phyloP scores from a whole-genome alignment of 2,329 filamentous ascomycete genomes.

The Aspergillus sp. region DNA sequence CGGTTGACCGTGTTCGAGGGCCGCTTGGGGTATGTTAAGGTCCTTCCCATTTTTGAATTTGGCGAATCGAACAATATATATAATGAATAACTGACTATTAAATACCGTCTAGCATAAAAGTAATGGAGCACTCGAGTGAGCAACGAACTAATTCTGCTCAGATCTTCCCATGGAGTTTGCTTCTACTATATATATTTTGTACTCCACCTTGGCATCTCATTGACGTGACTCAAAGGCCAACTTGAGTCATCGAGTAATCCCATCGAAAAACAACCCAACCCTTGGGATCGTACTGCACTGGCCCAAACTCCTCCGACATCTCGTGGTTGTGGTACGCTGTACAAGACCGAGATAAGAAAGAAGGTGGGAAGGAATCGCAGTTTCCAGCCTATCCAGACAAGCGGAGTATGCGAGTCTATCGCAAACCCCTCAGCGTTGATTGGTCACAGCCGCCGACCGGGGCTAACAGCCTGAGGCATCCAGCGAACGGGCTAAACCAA shows the following conservation, averaged over 20 bases:
- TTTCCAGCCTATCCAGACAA: constrained; percentile 13
- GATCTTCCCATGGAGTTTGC: no score
- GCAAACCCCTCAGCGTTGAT: constrained; percentile 23
- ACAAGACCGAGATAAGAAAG: constrained; percentile 12
- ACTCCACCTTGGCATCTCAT: no score
- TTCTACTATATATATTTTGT: not conserved
- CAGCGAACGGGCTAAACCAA: not conserved
- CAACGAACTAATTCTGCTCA: not conserved
- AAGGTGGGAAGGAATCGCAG: constrained; percentile 7
- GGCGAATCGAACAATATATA: not conserved
- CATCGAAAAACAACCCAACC: not conserved
- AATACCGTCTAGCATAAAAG: not conserved
- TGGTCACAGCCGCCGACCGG: constrained; percentile 30
- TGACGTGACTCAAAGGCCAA: not conserved
- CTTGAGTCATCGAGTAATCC: not conserved
- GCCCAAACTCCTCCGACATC: not conserved
- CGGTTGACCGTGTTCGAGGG: constrained; percentile 68
- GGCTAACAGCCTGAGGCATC: constrained; percentile 15
- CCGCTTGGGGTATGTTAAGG: constrained; percentile 62
- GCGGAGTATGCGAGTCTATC: constrained; percentile 17
- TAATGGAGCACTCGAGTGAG: not conserved
- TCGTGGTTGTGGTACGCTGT: not conserved
- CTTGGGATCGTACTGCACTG: not conserved
- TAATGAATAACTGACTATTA: not conserved
- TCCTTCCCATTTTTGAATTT: constrained; percentile 41